A percentile compares a stretch with the other conserved stretches of the same genome.
phyloP scores from a whole-genome alignment of 2,329 filamentous ascomycete species.

The Arthrobotrys conoides region DNA sequence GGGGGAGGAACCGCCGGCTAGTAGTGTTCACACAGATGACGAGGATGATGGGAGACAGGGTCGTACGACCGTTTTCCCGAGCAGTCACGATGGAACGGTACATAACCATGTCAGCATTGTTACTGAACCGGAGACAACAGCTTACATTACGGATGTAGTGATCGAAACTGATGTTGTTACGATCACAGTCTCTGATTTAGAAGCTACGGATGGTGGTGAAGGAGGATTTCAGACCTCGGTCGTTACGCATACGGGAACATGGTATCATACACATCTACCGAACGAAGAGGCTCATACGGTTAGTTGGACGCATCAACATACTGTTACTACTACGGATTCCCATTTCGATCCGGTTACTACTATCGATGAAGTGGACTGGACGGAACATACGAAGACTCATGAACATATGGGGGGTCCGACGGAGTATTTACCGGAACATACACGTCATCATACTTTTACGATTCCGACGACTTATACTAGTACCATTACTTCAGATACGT shows the following conservation, averaged over 20 bases:
- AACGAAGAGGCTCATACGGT: slow-evolving; percentile 37
- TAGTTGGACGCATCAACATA: slow-evolving; percentile 40
- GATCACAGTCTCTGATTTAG: slow-evolving; percentile 36
- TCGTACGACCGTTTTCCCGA: slow-evolving; percentile 11
- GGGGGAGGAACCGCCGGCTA: background rate
- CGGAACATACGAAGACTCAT: slow-evolving; percentile 27
- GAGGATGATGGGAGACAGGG: background rate
- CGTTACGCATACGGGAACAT: slow-evolving; percentile 39
- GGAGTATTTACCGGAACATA: slow-evolving; percentile 37
- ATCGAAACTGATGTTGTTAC: slow-evolving; percentile 33
- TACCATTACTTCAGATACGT: slow-evolving; percentile 5
- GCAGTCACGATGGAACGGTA: slow-evolving; percentile 30
- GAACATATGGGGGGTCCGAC: slow-evolving; percentile 31
- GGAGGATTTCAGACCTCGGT: slow-evolving; percentile 1
- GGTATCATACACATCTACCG: slow-evolving; percentile 37
- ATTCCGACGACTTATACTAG: slow-evolving; percentile 23
- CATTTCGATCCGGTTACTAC: slow-evolving; percentile 43
- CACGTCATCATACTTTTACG: slow-evolving; percentile 52
- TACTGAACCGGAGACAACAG: slow-evolving; percentile 36
- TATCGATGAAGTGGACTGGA: slow-evolving; percentile 26
- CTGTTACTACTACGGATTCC: slow-evolving; percentile 28
- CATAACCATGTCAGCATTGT: slow-evolving; percentile 37
- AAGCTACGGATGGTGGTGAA: background rate
- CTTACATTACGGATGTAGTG: slow-evolving; percentile 15
- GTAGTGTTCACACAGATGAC: background rate